Evolutionary conservation across 441 rosid genomes (phyloP), one percentile per base, ranked within the genome.

Genomic region (Arabidopsis hybrid): DNA sequence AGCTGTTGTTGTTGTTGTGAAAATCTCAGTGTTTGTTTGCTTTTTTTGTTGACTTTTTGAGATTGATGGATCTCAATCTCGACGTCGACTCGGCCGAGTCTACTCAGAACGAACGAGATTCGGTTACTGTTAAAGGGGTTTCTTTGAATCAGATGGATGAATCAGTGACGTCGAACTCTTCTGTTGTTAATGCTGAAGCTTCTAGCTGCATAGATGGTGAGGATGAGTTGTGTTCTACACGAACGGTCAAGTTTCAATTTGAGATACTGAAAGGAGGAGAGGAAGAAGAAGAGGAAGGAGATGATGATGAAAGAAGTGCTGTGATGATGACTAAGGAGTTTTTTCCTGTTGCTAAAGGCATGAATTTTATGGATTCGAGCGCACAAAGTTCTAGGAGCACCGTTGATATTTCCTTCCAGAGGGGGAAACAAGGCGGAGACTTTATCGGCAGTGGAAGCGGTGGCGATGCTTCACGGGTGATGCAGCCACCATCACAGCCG

Each of bases 31-130:
- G 49, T 31, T 36, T 60, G 39, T 58, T 67, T 29, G 38, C 40
- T 71, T 57, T 36, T 69, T 49, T 71, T 67, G 72, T 72, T 65
- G 77, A 67, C 65, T 78, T 26, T 14, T 63, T 34, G 63, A 51
- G 32, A 55, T 69, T 68, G 60, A 91, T 91, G 81, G 98, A 93
- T 93, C 96, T 93, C 78, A 90, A 91, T 76, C 87, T 90, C 55
- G 84, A 83, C 76, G 83, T 68, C 67, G 82, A 63, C 39, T 88
- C 87, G 71, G 53, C 66, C 71, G 91, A 86, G 84, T 81, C 84
- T 67, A 71, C 83, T 84, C 90, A 79, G 60, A 69, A 81, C 78
- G 75, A 70, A 40, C 77, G 76, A 40, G 79, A 77, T 71, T 83
- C 79, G 21, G 42, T 50, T 43, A 5, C 56, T 77, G 78, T 71